A percentile compares a stretch with the other conserved stretches of the same genome.
Evolutionary conservation across 495 filamentous ascomycete genomes (phyloP).

Genomic region (Penicillium roqueforti): DNA sequence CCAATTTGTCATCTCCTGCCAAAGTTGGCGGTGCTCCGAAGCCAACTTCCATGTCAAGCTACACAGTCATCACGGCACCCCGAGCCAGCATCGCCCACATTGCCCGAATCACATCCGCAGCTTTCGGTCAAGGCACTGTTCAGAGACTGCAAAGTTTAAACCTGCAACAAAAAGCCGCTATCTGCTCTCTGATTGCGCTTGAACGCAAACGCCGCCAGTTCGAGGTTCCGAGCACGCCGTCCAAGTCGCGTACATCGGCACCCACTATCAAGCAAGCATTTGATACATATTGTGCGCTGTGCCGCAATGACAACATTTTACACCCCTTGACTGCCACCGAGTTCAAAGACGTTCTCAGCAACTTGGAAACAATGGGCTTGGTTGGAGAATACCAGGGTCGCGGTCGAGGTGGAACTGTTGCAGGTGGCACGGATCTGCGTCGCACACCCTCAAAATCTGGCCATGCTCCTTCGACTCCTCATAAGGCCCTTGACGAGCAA

Average conservation of each 20-base stretch:
- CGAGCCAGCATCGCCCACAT: conserved; percentile 86
- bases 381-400: conserved; percentile 71
- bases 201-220: conserved; percentile 54
- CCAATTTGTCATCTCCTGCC: conserved; percentile 61
- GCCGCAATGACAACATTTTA: conserved; percentile 75
- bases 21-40: conserved; percentile 22
- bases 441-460: conserved; percentile 58
- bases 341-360: conserved; percentile 89
- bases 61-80: conserved; percentile 73
- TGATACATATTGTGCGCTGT: conserved; percentile 72
- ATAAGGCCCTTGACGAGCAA: conserved; percentile 58
- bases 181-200: conserved; percentile 79
- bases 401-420: conserved; percentile 58
- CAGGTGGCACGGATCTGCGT: conserved; percentile 40
- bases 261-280: conserved; percentile 77
- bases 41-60: conserved; percentile 45
- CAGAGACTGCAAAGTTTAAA: conserved; percentile 84
- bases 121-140: conserved; percentile 77
- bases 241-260: conserved; percentile 50
- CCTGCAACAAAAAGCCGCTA: conserved; percentile 91
- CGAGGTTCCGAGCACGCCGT: conserved; percentile 50
- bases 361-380: conserved; percentile 78
- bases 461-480: conserved; percentile 42
- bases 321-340: conserved; percentile 84
- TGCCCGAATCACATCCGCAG: conserved; percentile 78